phyloP scores from a whole-genome alignment of 768 basidiomycete genomes.

The Albatrellus ellisii region DNA sequence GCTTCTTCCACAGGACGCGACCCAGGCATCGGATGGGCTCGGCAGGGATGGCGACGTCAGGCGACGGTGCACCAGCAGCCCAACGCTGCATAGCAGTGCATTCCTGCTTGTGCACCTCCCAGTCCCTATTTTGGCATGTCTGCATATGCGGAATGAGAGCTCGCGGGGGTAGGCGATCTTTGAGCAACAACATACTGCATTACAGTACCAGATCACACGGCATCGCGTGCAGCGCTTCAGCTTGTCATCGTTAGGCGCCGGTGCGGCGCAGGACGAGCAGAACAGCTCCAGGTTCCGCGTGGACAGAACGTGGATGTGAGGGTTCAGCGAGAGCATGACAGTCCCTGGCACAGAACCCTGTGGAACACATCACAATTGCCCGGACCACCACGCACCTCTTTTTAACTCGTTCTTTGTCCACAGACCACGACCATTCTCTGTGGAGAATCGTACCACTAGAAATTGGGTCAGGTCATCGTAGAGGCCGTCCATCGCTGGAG shows the following conservation, averaged over 20 bases:
- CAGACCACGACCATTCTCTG: slow-evolving; percentile 10
- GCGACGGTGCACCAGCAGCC: slow-evolving; percentile 36
- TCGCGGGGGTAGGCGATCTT: background rate
- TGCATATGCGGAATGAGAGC: slow-evolving; percentile 16
- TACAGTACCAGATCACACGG: slow-evolving; percentile 62
- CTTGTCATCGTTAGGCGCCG: slow-evolving; percentile 21
- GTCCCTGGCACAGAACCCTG: slow-evolving; percentile 31
- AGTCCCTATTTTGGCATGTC: slow-evolving; percentile 63
- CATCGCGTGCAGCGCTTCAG: slow-evolving; percentile 71
- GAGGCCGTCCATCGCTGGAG: background rate
- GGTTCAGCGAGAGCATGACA: slow-evolving; percentile 40
- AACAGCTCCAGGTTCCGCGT: slow-evolving; percentile 41
- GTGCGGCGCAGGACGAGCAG: slow-evolving; percentile 57
- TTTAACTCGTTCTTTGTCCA: slow-evolving; percentile 13
- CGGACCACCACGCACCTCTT: slow-evolving; percentile 4
- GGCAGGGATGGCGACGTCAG: slow-evolving; percentile 39
- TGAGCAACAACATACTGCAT: slow-evolving; percentile 33
- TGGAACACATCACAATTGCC: background rate
- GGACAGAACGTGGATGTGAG: slow-evolving; percentile 54
- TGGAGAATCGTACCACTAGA: background rate
- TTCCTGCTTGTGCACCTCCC: slow-evolving; percentile 67
- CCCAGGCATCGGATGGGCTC: slow-evolving; percentile 76
- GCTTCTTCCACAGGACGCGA: slow-evolving; percentile 54
- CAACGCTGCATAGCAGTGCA: slow-evolving; percentile 56
- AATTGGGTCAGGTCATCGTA: slow-evolving; percentile 7